phyloP scores from a whole-genome alignment of 1,139 yeast genomes.

The Blastobotrys raffinosifermentans region DNA sequence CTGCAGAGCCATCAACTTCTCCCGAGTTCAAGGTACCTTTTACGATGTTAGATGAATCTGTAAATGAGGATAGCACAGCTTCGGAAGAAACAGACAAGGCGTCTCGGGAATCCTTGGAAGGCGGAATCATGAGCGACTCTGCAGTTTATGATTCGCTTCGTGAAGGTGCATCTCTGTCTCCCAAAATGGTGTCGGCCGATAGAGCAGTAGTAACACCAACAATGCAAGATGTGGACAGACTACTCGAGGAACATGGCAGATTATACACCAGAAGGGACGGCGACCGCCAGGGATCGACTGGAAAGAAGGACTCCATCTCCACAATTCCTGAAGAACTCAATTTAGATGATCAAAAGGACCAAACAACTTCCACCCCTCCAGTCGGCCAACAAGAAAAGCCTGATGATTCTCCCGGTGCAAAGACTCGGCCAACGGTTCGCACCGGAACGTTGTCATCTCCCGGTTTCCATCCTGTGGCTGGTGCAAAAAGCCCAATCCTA shows the following conservation, averaged over 20 bases:
- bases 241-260: slow-evolving; percentile 19
- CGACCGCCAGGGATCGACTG: not conserved
- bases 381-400: not conserved
- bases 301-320: slow-evolving; percentile 13
- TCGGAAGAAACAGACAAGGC: too few species aligned
- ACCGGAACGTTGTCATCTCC: slow-evolving; percentile 13
- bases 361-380: not conserved
- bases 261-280: slow-evolving; percentile 13
- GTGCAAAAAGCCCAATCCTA: slow-evolving; percentile 7
- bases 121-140: too few species aligned
- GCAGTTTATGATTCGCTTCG: too few species aligned
- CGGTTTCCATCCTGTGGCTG: slow-evolving; percentile 7
- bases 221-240: slow-evolving; percentile 13
- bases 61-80: too few species aligned
- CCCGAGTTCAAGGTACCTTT: slow-evolving; percentile 11
- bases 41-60: too few species aligned
- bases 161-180: too few species aligned
- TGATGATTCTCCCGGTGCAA: not conserved
- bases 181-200: not conserved
- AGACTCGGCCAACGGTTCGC: slow-evolving; percentile 2
- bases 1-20: too few species aligned
- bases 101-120: too few species aligned
- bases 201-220: slow-evolving; percentile 4
- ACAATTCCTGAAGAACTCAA: slow-evolving; percentile 15
- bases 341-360: not conserved